A percentile compares a stretch with the other conserved stretches of the same genome.
phyloP scores from a whole-genome alignment of 345 rosid genomes.

The Brassica nigra region DNA sequence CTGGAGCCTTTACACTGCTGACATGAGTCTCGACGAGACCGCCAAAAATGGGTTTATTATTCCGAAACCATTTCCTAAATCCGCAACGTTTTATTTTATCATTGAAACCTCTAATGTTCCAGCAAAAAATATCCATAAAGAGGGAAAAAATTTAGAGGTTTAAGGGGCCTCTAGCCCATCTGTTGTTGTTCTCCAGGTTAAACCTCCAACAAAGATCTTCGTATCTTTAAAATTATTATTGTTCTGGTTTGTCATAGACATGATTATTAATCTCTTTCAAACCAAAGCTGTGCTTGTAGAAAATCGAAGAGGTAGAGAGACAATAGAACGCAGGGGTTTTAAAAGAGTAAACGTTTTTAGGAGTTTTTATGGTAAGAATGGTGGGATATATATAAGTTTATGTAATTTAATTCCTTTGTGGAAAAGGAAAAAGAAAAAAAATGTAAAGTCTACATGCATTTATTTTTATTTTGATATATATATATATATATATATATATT shows the following conservation, averaged over 20 bases:
- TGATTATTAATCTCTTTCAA: not conserved
- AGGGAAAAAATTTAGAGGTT: too few species aligned
- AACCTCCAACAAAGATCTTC: slow-evolving; percentile 22
- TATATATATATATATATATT: too few species aligned
- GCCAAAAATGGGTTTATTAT: too few species aligned
- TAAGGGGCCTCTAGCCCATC: not conserved
- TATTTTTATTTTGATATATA: not conserved
- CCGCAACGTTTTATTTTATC: too few species aligned
- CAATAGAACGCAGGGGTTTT: not conserved
- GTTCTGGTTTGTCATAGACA: not conserved
- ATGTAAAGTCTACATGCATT: not conserved
- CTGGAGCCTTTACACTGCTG: too few species aligned
- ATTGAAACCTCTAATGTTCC: too few species aligned
- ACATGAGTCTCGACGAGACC: too few species aligned
- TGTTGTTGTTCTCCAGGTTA: slow-evolving; percentile 21
- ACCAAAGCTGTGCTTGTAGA: not conserved
- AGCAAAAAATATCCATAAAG: too few species aligned
- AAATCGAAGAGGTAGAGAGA: not conserved
- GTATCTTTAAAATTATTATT: not conserved
- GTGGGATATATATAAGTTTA: not conserved
- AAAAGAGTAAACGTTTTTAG: not conserved
- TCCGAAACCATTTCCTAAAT: too few species aligned
- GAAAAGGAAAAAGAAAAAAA: not conserved
- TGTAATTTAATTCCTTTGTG: not conserved
- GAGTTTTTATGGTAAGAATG: not conserved